Percentiles rank a stretch among this genome's conserved stretches.
These are phyloP conservation scores for Orychophragmus violaceus DNA, from an alignment of 345 rosid species.

Conservation along the genomic window DNA sequence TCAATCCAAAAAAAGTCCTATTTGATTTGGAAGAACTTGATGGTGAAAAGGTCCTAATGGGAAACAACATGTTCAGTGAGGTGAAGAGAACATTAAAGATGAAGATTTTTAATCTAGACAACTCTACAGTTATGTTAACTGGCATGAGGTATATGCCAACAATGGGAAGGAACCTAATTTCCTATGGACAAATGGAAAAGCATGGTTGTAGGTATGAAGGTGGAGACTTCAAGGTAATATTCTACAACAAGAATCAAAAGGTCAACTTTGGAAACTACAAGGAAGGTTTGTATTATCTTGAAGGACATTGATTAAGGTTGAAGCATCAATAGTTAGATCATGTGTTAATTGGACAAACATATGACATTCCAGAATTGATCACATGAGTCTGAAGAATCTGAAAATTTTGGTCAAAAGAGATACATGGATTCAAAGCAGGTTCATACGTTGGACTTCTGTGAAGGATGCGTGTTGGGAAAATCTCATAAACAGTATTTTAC, in stretches of 20 bases:
- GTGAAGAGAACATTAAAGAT: not conserved
- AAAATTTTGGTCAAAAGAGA: not conserved
- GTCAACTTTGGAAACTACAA: no score
- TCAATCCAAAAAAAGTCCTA: not conserved
- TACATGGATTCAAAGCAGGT: not conserved
- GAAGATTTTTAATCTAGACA: not conserved
- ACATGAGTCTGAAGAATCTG: not conserved
- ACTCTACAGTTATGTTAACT: not conserved
- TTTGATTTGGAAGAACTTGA: not conserved
- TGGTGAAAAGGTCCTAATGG: not conserved
- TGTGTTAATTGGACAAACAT: not conserved
- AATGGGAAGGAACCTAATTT: not conserved
- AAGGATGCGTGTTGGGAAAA: not conserved
- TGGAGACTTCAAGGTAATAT: not conserved
- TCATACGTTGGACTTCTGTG: not conserved
- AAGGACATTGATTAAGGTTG: not conserved
- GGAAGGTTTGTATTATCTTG: not conserved
- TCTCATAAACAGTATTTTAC: not conserved
- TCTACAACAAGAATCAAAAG: not conserved
- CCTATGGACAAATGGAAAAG: not conserved
- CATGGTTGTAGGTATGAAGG: not conserved
- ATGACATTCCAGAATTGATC: not conserved
- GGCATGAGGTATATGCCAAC: not conserved
- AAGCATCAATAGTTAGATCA: not conserved
- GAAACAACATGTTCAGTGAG: not conserved